Evolutionary conservation across 208 protist species (phyloP).

Genomic region (Trypanosoma theileri): DNA sequence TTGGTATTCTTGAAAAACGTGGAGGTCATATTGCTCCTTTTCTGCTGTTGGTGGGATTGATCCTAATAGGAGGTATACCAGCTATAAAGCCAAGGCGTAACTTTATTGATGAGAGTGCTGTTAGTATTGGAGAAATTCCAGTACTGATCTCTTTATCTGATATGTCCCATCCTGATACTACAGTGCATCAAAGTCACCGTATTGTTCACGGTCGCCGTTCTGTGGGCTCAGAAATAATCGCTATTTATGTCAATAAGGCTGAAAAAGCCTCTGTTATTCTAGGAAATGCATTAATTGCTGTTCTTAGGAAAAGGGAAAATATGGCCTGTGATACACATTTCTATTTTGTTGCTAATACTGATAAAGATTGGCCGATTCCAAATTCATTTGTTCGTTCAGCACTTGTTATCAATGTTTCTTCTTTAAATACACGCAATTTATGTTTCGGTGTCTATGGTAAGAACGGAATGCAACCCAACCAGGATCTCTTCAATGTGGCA

Average conservation of each 20-base stretch:
- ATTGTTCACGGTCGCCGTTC: conserved; percentile 61
- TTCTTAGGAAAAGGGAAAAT: conserved; percentile 33
- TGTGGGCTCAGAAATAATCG: conserved; percentile 60
- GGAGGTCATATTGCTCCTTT: conserved; percentile 40
- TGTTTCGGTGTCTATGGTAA: conserved; percentile 54
- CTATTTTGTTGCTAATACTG: conserved; percentile 53
- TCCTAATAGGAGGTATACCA: conserved; percentile 46
- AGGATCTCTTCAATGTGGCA: conserved; percentile 56
- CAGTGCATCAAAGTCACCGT: conserved; percentile 26
- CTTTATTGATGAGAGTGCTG: conserved; percentile 64
- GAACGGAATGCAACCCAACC: conserved; percentile 71
- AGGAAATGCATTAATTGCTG: conserved; percentile 46
- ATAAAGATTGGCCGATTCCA: conserved; percentile 50
- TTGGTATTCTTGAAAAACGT: conserved; percentile 32
- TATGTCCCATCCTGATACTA: conserved; percentile 16
- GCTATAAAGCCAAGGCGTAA: conserved; percentile 25
- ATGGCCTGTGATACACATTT: conserved; percentile 63
- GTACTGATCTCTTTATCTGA: conserved; percentile 5
- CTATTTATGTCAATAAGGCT: conserved; percentile 61
- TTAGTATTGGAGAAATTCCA: conserved; percentile 33
- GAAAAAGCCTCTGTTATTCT: conserved; percentile 40
- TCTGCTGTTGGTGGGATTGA: conserved; percentile 40
- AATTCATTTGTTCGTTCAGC: conserved; percentile 48
- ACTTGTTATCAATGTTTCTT: conserved; percentile 66
- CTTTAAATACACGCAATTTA: conserved; percentile 36